Evolutionary conservation across 2,329 filamentous ascomycete species (phyloP).

Genomic region (Cladosporium cucumerinum): DNA sequence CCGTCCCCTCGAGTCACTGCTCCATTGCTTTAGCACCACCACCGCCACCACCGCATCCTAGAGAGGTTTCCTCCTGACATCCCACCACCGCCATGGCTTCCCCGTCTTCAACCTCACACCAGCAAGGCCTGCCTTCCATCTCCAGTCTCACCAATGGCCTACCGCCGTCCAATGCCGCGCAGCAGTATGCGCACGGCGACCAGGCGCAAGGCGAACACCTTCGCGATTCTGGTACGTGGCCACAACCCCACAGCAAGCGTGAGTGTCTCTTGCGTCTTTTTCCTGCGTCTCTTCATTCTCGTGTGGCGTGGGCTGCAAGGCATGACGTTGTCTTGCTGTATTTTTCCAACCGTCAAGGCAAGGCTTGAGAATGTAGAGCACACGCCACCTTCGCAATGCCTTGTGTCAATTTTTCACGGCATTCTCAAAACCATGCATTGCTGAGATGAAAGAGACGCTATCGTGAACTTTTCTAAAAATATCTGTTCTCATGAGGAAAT

Average conservation of each 20-base stretch:
- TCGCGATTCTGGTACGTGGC: constrained; percentile 38
- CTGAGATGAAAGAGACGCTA: neutral
- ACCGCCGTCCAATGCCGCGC: constrained; percentile 23
- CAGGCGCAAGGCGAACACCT: constrained; percentile 31
- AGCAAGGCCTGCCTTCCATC: constrained; percentile 36
- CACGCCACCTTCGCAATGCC: neutral
- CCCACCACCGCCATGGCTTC: constrained; percentile 25
- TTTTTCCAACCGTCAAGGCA: neutral
- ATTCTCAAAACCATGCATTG: neutral
- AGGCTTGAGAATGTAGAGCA: neutral
- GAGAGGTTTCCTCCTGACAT: neutral
- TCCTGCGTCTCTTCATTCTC: neutral
- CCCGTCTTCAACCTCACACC: constrained; percentile 20
- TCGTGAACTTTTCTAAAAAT: neutral
- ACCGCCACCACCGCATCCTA: neutral
- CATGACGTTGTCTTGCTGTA: neutral
- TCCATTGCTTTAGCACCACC: neutral
- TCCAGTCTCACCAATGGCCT: constrained; percentile 37
- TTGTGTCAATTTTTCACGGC: neutral
- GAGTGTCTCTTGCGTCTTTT: constrained; percentile 24
- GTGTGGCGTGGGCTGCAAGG: neutral
- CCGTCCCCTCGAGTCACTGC: neutral
- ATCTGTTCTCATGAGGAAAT: neutral
- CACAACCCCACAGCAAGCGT: constrained; percentile 38
- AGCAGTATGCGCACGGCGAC: constrained; percentile 32